Base-by-base conservation (phyloP, 1,139 yeast species). In the Yamadazyma atmosphaerica region DNA sequence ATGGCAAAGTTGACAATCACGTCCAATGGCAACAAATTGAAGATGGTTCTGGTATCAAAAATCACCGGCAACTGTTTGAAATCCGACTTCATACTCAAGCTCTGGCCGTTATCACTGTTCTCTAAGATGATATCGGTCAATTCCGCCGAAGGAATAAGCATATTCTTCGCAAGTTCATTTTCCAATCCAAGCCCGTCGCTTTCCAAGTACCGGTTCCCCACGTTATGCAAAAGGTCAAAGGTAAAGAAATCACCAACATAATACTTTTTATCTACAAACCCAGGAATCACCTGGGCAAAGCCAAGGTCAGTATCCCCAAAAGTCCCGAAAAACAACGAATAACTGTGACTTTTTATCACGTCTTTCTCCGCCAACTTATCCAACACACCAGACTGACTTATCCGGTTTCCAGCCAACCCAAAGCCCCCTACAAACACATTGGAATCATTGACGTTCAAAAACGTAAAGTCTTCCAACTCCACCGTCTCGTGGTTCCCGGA, bases 1-100 rank as follows among this genome's bases (percentile, higher is more conserved):
- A 84, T 68, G 0, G 95, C 92, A 30, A 87, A 60, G 49, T 79
- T 78, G 35, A 86, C 72, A 35, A 86, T 65, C 3, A 79, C 56
- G 33, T 74, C 71, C 36, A 76, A 63, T 0, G 95, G 95, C 34
- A 86, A 58, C 51, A 68, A 77, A 21, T 74, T 72, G 52, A 65
- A 72, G n/a, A 63, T 47, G 24, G 74, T 65, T 42, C 87, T 64
- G 2, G 86, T 65, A 52, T 86, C 92, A 19, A 86, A 55, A 9
- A 85, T 42, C 0, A 83, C 84, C 0, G 92, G 85, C 15, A 73
- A 57, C 2, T 70, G 56, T 25, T 42, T 51, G 16, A 55, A 50
- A 32, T 58, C 61, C 1, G 74, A 54, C 22, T 61, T 58, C 11
- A 76, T 60, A 0, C 71, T 59, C 21, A 65, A 50, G 5, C 74